Evolutionary conservation across 2,329 filamentous ascomycete genomes (phyloP), one percentile per base, ranked within the genome.

Genomic region (Trichoderma citrinoviride): DNA sequence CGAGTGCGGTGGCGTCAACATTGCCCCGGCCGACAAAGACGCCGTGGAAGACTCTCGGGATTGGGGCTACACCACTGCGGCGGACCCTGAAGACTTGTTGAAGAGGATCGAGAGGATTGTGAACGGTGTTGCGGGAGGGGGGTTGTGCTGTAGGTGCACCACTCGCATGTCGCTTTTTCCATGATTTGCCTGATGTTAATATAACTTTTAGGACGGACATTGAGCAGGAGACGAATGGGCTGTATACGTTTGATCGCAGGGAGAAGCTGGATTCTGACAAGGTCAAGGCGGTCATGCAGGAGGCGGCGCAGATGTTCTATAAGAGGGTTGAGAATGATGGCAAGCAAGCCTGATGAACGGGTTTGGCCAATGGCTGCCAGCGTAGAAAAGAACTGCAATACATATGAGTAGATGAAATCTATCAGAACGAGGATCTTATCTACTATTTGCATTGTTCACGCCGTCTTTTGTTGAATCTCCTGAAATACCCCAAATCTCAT

Each of bases 31-130:
- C 0, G 67, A 69, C 1, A 68, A 65, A 17, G 66, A 68, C 23
- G 70, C 64, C 3, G 71, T 73, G 1, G 77, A 75, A 0, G 76
- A 80, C 0, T 81, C 80, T 10, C 77, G 82, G 5, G 84, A 87
- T 64, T 90, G 88, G 88, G 88, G 87, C 0, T 90, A 90, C 70
- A 90, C 87, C 1, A 90, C 87, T 0, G 88, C 87, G 0, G 81
- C 74, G 0, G 84, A 89, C 70, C 75, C 85, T 0, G 77, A 82
- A 17, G 88, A 90, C 68, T 71, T 90, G 63, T 76, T 90, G 19
- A 78, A 79, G 66, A 75, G 87, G 3, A 79, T 89, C 44, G 83
- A 87, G 71, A 83, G 79, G 55, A 77, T 90, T 65, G 80, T 88
- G 14, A 82, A 81, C 73, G 87, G 80, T 0, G 82, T 89, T 17